Conservation (phyloP, 352 stramenopile species). For the Salisapilia sapeloensis region DNA sequence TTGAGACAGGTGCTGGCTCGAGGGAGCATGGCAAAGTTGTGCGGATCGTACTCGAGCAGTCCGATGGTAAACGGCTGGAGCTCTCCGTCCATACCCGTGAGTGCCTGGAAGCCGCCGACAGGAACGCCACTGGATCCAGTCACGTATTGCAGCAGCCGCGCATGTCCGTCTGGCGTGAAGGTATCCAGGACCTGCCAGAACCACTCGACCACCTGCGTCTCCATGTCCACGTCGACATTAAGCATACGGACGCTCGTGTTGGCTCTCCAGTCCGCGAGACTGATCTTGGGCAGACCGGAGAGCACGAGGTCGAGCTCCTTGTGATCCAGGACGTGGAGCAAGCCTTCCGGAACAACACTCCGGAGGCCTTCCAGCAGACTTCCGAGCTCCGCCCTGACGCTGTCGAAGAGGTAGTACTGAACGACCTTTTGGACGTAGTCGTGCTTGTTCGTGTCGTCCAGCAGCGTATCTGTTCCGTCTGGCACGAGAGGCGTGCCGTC, state of each 20-base stretch:
- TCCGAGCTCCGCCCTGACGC: slow-evolving; percentile 78
- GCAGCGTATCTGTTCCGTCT: slow-evolving; percentile 23
- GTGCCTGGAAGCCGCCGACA: slow-evolving; percentile 59
- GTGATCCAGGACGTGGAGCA: slow-evolving; percentile 96
- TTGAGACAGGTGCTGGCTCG: slow-evolving; percentile 76
- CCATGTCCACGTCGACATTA: slow-evolving; percentile 9
- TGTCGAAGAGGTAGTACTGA: slow-evolving; percentile 92
- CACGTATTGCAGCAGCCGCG: slow-evolving; percentile 67
- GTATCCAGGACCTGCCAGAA: slow-evolving; percentile 65
- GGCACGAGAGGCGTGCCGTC: slow-evolving; percentile 41
- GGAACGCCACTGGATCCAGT: slow-evolving; percentile 69
- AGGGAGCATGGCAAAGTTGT: slow-evolving; percentile 33
- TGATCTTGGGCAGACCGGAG: slow-evolving; percentile 56
- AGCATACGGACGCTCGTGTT: slow-evolving; percentile 42
- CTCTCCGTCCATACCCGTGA: slow-evolving; percentile 61
- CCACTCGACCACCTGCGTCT: slow-evolving; percentile 38
- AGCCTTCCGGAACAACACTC: slow-evolving; percentile 88
- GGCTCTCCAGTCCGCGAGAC: slow-evolving; percentile 74
- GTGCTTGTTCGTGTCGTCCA: slow-evolving; percentile 92
- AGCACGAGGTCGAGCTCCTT: slow-evolving; percentile 88
- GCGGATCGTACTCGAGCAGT: slow-evolving; percentile 19
- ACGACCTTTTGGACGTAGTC: slow-evolving; percentile 86
- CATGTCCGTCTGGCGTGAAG: slow-evolving; percentile 34
- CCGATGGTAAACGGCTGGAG: slow-evolving; percentile 67
- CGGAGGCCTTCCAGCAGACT: slow-evolving; percentile 80